Evolutionary conservation across 345 rosid species (phyloP), one percentile per base, ranked within the genome.

Genomic region (Jatropha curcas): DNA sequence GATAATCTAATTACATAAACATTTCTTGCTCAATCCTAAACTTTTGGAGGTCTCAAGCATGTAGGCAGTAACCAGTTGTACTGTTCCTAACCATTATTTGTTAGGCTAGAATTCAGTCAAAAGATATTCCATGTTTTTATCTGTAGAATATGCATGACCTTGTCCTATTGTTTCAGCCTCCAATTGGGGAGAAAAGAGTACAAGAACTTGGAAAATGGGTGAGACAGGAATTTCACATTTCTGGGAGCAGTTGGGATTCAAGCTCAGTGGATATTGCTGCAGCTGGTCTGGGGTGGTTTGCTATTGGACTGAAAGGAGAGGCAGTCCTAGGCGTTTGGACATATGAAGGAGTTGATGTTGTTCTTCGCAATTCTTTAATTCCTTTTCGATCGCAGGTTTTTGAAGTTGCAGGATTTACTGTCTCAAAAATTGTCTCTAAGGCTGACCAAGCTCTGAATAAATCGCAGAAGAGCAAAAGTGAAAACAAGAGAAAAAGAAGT

Each of bases 251-350:
- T 72, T 91, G 99, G 98, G 97, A 88, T 59, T 78, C 85, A 4
- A 95, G 91, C 83, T 89, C 89, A 43, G 90, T 85, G 20, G 99
- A 90, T 77, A 74, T 91, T 65, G 91, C 94, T 71, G 90, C 91
- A 57, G 88, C 94, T 12, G 98, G 97, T 72, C 85, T 94, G 6
- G 97, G 98, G 59, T 94, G 98, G 98, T 92, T 89, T 77, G 87
- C 90, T 20, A 61, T 90, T 68, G 93, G 97, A 62, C 84, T 92
- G 60, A 92, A 87, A 80, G 96, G 96, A 58, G 90, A 91, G 48
- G 99, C 97, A 6, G 67, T 74, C 11, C 35, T 95, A 75, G 86
- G 97, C 20, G 90, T 84, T 67, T 92, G 99, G 99, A 91, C 94
- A 46, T 83, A 95, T 53, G 93, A 89, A 17, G 96, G 94, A 71